Evolutionary conservation across 768 basidiomycete species (phyloP).

Genomic region (Pisolithus albus): DNA sequence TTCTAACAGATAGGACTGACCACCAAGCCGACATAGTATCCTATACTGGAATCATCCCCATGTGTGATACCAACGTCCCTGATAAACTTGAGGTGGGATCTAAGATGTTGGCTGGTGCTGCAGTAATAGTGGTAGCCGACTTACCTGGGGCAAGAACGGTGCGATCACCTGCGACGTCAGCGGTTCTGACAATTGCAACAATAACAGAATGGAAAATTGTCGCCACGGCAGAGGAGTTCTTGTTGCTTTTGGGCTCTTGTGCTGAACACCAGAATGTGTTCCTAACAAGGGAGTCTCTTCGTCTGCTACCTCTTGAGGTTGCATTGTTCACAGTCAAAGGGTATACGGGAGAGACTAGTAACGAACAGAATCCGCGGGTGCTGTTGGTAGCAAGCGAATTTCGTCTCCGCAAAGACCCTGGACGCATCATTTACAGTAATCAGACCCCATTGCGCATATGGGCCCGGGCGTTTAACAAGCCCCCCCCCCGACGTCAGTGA

Average conservation of each 20-base stretch:
- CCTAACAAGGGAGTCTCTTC: not conserved
- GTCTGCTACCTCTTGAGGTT: not conserved
- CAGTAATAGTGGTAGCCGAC: slow-evolving; percentile 7
- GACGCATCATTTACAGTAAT: no score
- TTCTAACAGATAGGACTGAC: slow-evolving; percentile 25
- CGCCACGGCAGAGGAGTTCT: slow-evolving; percentile 60
- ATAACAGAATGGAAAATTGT: slow-evolving; percentile 62
- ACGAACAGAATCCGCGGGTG: no score
- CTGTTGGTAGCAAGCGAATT: no score
- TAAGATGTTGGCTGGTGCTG: not conserved
- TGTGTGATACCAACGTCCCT: slow-evolving; percentile 61
- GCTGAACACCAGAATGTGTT: not conserved
- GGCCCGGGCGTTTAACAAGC: no score
- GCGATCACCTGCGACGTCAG: slow-evolving; percentile 70
- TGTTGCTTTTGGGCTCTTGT: not conserved
- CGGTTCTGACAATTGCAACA: slow-evolving; percentile 73
- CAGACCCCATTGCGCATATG: no score
- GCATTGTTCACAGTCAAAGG: no score
- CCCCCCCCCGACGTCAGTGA: no score
- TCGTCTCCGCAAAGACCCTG: no score
- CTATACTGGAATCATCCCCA: slow-evolving; percentile 64
- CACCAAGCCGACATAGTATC: slow-evolving; percentile 71
- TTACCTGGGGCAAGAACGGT: slow-evolving; percentile 70
- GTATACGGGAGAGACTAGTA: no score
- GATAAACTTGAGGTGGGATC: slow-evolving; percentile 42